Base-by-base conservation (phyloP, 768 basidiomycete species). In the Lanmaoa rubissima region DNA sequence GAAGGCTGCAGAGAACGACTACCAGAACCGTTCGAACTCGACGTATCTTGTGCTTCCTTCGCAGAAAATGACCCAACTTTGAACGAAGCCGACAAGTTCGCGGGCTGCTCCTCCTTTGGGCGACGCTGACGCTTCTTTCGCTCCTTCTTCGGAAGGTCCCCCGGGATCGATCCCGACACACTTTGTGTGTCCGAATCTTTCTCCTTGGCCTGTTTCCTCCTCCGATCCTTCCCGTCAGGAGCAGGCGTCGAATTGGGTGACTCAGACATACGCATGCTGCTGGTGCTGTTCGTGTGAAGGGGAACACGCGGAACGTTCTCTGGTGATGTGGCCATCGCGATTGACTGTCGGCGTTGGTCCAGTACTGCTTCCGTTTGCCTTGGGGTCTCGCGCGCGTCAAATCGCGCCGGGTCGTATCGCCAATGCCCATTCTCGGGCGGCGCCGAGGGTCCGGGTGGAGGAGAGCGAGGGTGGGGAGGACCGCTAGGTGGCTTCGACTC, bases 1-100 rank as follows among this genome's bases (percentile, higher is more conserved):
- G 86, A 89, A 2, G 87, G 88, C 61, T 88, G 88, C 40, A 85
- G 76, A 1, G 87, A 89, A 31, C 87, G 75, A 51, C 71, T 77
- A 1, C 82, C 81, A 26, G 85, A 85, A 14, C 83, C 82, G 56
- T 81, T 82, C 9, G 88, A 89, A 67, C 87, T 88, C 54, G 77
- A 72, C 19, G 83, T 79, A 61, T 87, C 89, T 3, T 86, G 88
- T 14, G 79, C 74, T 35, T 76, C 78, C 62, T 76, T 76, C 9
- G 76, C 65, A 53, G 76, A 75, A 45, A 68, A 66, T 1, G 68
- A 65, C 7, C 62, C 64, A 3, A 69, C 64, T 54, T 74, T 73
- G 68, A 71, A 74, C 3, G 72, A 65, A 50, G 63, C 73, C 51
- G 62, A 67, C 58, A 57, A 57, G 41, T 57, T 77, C 65, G 67